Evolutionary conservation across 2,329 filamentous ascomycete species (phyloP), one percentile per base, ranked within the genome.

Genomic region (Fusarium nematophilum): DNA sequence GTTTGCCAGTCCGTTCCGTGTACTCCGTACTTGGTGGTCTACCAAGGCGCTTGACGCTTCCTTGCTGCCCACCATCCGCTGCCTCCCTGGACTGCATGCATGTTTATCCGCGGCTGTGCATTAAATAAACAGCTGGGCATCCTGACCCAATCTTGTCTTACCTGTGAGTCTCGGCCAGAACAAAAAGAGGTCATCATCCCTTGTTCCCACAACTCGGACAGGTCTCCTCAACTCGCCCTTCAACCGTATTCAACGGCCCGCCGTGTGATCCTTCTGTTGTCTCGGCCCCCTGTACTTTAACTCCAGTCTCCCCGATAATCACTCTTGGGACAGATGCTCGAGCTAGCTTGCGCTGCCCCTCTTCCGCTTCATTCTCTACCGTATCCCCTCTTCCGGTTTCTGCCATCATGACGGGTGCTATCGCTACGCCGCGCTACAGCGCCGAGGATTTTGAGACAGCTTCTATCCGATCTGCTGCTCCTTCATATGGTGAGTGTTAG

Each of bases 381-480:
- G 43, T 65, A 38, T 37, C 53, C 43, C 33, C 42, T 47, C 23
- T 45, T 30, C 47, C 48, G 36, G 45, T 37, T 62, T 56, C 49
- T 47, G 23, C 48, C 69, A 68, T 65, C 55, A 75, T 74, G 73
- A 73, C 71, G 26, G 73, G 62, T 34, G 60, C 67, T 17, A 53
- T 72, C 46, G 64, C 66, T 44, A 66, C 71, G 17, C 67, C 74
- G 50, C 73, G 74, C 38, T 77, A 76, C 53, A 73, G 70, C 62
- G 66, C 75, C 6, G 83, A 86, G 56, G 87, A 90, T 70, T 86
- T 88, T 54, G 88, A 90, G 66, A 89, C 87, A 17, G 82, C 84
- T 6, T 90, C 88, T 9, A 83, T 90, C 58, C 85, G 80, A 64
- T 90, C 87, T 14, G 83, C 83, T 7, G 87, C 87, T n/a, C 88